Evolutionary conservation across 441 rosid species (phyloP).

Genomic region (Pelargonium australe): DNA sequence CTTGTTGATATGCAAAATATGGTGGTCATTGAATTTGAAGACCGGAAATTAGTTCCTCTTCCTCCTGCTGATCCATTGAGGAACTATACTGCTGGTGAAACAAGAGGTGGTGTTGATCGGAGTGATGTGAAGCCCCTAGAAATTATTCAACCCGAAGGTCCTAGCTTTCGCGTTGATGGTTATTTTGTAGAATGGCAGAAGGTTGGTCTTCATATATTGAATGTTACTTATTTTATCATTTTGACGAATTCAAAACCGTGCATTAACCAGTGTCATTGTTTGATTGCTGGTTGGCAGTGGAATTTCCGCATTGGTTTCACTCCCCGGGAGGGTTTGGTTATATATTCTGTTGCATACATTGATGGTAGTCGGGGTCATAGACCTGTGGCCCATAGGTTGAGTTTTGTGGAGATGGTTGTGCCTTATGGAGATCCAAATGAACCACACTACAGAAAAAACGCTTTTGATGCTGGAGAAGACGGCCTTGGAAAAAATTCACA

Average conservation of each 20-base stretch:
- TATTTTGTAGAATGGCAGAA: conserved; percentile 82
- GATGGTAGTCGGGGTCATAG: conserved; percentile 87
- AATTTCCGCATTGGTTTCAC: conserved; percentile 87
- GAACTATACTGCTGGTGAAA: conserved; percentile 78
- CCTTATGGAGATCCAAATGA: conserved; percentile 93
- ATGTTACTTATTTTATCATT: conserved; percentile 11
- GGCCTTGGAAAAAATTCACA: conserved; percentile 93
- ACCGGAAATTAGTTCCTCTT: conserved; percentile 71
- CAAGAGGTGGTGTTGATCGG: conserved; percentile 79
- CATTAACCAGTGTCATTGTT: conserved; percentile 12
- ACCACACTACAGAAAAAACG: conserved; percentile 85
- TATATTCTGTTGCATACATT: conserved; percentile 78
- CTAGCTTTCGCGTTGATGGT: conserved; percentile 80
- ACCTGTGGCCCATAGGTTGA: conserved; percentile 78
- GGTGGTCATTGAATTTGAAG: conserved; percentile 78
- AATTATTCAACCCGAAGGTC: conserved; percentile 83
- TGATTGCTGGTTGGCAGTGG: conserved; percentile 54
- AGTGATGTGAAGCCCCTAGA: conserved; percentile 81
- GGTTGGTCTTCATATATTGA: conserved; percentile 26
- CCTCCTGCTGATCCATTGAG: conserved; percentile 87
- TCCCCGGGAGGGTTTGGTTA: conserved; percentile 80
- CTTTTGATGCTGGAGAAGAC: conserved; percentile 94
- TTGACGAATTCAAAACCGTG: background rate
- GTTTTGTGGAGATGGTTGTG: conserved; percentile 93
- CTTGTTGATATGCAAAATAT: conserved; percentile 86